Percentiles rank a stretch among this genome's conserved stretches.
Conservation (phyloP, 805 yeast species). For the Candida peoriensis region DNA sequence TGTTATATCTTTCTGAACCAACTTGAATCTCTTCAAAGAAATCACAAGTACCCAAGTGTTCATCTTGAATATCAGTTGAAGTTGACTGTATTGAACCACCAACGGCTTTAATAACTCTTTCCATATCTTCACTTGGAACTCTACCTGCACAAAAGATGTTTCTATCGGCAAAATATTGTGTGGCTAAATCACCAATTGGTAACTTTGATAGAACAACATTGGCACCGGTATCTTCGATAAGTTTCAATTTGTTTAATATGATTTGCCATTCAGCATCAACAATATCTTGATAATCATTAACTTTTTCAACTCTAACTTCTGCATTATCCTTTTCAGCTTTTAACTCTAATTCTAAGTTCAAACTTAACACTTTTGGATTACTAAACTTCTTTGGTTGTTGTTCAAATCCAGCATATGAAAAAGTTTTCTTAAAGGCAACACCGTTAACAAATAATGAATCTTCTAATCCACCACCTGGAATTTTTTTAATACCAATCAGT, state of each 20-base stretch:
- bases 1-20: conserved; percentile 91
- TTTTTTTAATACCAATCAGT: conserved; percentile 89
- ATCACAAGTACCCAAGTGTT: conserved; percentile 81
- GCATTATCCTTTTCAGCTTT: conserved; percentile 99
- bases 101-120: conserved; percentile 86
- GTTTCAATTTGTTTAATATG: conserved; percentile 78
- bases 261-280: conserved; percentile 99
- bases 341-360: conserved; percentile 91
- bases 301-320: conserved; percentile 93
- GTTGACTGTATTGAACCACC: conserved; percentile 88
- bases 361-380: conserved; percentile 75
- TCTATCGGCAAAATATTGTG: conserved; percentile 96
- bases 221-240: conserved; percentile 81
- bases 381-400: conserved; percentile 89
- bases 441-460: conserved; percentile 87
- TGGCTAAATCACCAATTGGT: conserved; percentile 98
- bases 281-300: conserved; percentile 87
- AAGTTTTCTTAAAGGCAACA: conserved; percentile 96
- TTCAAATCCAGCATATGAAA: conserved; percentile 97
- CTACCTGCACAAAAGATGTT: conserved; percentile 97
- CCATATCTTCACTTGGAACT: conserved; percentile 84
- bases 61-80: conserved; percentile 59
- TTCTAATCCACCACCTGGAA: conserved; percentile 95
- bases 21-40: conserved; percentile 89
- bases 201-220: conserved; percentile 88